These are phyloP conservation scores for Cladosporium velox DNA, from an alignment of 2,329 filamentous ascomycete species.

Conservation along the genomic window DNA sequence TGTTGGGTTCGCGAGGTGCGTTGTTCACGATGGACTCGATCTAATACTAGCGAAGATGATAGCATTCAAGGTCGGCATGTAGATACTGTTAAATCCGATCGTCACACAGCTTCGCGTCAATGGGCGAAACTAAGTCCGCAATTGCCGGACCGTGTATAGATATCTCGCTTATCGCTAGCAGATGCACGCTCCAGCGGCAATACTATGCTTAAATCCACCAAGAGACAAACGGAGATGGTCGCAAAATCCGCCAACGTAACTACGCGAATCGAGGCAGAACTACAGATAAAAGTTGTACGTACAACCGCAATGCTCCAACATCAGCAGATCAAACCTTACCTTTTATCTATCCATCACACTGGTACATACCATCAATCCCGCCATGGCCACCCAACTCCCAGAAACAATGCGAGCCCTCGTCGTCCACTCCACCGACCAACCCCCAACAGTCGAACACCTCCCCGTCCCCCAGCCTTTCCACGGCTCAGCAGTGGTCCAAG, in stretches of 20 bases:
- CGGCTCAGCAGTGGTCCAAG: conserved; percentile 45
- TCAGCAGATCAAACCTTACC: not conserved
- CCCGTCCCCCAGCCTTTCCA: conserved; percentile 18
- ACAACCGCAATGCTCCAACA: not conserved
- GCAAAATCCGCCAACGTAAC: not conserved
- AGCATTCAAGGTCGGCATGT: not conserved
- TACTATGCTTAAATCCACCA: not conserved
- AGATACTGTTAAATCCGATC: not conserved
- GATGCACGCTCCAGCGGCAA: not conserved
- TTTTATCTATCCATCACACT: not conserved
- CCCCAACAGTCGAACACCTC: conserved; percentile 25
- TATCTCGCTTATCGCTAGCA: not conserved
- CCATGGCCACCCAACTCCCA: conserved; percentile 16
- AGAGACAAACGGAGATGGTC: not conserved
- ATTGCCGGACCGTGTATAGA: not conserved
- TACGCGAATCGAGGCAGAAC: not conserved
- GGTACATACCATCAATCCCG: not conserved
- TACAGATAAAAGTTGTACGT: not conserved
- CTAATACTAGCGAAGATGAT: not conserved
- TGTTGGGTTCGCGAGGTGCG: not conserved
- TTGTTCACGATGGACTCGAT: not conserved
- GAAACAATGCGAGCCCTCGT: conserved; percentile 25
- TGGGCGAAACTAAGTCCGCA: not conserved
- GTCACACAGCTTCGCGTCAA: not conserved
- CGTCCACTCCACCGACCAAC: conserved; percentile 22